Base-by-base conservation (phyloP, 768 basidiomycete species). In the Hericium erinaceus region DNA sequence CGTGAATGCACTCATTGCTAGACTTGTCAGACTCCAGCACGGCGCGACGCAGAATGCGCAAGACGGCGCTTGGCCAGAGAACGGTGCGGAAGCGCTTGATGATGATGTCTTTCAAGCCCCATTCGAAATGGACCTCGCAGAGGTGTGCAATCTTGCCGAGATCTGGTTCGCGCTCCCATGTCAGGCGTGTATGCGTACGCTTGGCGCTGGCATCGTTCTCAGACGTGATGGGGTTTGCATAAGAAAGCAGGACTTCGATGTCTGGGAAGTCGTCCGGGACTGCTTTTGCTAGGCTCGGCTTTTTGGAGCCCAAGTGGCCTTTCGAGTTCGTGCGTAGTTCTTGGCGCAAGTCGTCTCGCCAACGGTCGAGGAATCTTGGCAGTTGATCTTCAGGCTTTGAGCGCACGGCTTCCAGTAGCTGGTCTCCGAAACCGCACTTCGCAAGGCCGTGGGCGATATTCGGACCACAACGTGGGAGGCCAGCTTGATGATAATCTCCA, bases 81-180 rank as follows among this genome's bases (percentile, higher is more conserved):
- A 92, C 80, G 0, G 83, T 89, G 65, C 89, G 77, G 66, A 95
- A 93, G 11, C 91, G 84, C 61, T 90, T 90, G 62, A 89, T 78
- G 56, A 95, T 90, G 2, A 83, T 75, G 51, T 91, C 87, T 64
- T 78, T 84, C 52, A 90, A 84, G 0, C 93, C 93, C 93, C 93
- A 97, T 67, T 95, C 93, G 60, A 95, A 95, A 67, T 85, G 88
- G 50, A 84, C 77, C 69, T 97, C 94, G 73, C 92, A 95, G 3
- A 85, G 75, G 10, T 74, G 80, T 0, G 94, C 92, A 15, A 95
- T 79, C 55, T 80, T 81, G 15, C 78, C 79, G 1, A 91, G 72
- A 62, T 87, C 82, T 0, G 87, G 86, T 59, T 92, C 88, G 55
- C 70, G 66, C 38, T 66, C 65, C 80, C 80, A 82, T 57, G 40